Conservation (phyloP, 2,329 filamentous ascomycete species). For the Stemphylium beticola region DNA sequence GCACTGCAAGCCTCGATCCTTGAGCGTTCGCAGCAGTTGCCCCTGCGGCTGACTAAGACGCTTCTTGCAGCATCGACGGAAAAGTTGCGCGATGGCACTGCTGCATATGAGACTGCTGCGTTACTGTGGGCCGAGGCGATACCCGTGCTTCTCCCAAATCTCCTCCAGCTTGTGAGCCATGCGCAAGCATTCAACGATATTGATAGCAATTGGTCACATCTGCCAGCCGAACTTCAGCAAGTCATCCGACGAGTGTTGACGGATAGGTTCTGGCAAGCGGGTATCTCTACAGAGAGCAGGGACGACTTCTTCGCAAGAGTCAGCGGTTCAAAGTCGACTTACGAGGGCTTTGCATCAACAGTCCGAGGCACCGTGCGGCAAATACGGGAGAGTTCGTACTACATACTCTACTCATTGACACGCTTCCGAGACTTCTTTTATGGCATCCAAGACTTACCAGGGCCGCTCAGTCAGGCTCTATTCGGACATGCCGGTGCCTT, state of each 20-base stretch:
- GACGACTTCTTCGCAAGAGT: conserved; percentile 97
- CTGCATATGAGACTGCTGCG: conserved; percentile 76
- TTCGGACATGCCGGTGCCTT: conserved; percentile 82
- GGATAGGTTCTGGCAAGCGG: conserved; percentile 97
- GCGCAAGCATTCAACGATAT: conserved; percentile 92
- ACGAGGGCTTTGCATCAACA: conserved; percentile 93
- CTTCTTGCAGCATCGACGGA: conserved; percentile 94
- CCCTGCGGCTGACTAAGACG: conserved; percentile 85
- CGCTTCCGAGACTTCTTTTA: conserved; percentile 88
- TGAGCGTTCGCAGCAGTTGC: conserved; percentile 75
- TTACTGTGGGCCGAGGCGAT: conserved; percentile 86
- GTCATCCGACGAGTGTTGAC: conserved; percentile 85
- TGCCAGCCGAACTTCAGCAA: conserved; percentile 75
- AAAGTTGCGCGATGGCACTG: conserved; percentile 75
- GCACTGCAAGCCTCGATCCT: conserved; percentile 80
- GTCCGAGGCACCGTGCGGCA: conserved; percentile 88
- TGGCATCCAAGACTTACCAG: conserved; percentile 82
- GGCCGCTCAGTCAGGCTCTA: conserved; percentile 80
- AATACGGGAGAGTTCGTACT: conserved; percentile 91
- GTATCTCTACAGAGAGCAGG: conserved; percentile 92
- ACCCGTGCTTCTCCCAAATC: conserved; percentile 79
- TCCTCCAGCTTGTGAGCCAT: conserved; percentile 85
- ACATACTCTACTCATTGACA: conserved; percentile 92
- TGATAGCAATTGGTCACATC: conserved; percentile 74
- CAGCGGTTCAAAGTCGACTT: conserved; percentile 82